These are phyloP conservation scores for Brassica nigra DNA, from an alignment of 345 rosid species.

Conservation along the genomic window DNA sequence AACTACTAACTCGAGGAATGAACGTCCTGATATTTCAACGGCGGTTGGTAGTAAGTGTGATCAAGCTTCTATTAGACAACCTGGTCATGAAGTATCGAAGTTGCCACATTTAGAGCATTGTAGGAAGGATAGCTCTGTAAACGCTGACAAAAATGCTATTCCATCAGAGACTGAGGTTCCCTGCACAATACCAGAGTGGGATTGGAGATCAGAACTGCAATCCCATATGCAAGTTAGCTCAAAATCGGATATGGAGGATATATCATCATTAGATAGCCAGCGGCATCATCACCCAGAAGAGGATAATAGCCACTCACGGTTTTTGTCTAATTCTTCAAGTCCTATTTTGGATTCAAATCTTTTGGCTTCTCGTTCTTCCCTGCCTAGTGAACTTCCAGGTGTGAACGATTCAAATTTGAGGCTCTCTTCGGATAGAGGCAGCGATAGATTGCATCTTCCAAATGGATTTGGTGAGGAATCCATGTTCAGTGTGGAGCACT, in stretches of 20 bases:
- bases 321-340: conserved; percentile 52
- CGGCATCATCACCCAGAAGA: conserved; percentile 65
- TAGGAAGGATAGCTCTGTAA: conserved; percentile 40
- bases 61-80: conserved; percentile 47
- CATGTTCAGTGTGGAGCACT: conserved; percentile 38
- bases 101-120: conserved; percentile 42
- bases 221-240: conserved; percentile 33
- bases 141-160: conserved; percentile 32
- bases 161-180: conserved; percentile 38
- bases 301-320: conserved; percentile 45
- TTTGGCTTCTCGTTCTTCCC: conserved; percentile 52
- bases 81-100: conserved; percentile 44
- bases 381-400: conserved; percentile 36
- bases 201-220: conserved; percentile 45
- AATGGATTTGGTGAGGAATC: conserved; percentile 56
- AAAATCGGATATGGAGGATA: conserved; percentile 57
- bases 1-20: conserved; percentile 40
- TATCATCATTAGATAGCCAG: conserved; percentile 63
- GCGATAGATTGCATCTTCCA: conserved; percentile 41
- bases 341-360: conserved; percentile 46
- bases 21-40: conserved; percentile 39
- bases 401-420: conserved; percentile 41
- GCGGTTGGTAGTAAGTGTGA: conserved; percentile 45
- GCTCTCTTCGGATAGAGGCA: conserved; percentile 47
- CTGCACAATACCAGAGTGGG: conserved; percentile 39